Evolutionary conservation across 148 eudicot genomes (phyloP), one percentile per base, ranked within the genome.

Genomic region (Oxyria digyna): DNA sequence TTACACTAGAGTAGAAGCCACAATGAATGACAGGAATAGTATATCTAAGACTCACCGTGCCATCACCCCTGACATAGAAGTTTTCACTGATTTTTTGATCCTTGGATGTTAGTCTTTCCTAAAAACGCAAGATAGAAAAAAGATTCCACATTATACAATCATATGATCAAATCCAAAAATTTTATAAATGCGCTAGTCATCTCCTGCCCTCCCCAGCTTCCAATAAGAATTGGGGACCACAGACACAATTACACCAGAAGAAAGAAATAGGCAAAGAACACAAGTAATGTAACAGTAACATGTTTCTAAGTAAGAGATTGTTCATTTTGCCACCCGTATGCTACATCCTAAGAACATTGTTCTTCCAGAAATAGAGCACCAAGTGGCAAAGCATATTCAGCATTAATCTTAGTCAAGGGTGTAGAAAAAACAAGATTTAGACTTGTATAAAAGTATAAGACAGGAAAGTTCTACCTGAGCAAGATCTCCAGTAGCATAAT

Each of bases 401-500:
- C 65, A 59, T 59, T 59, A 59, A 14, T 6, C 18, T 59, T 59
- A 59, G 7, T 26, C 27, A 27, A 27, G 20, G 65, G 20, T 29
- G 37, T 29, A 59, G 15, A 27, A 59, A 46, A 5, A 14, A 4
- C n/a, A 13, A 52, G 62, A 52, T 15, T 59, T 38, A 59, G 32
- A 55, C 18, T 26, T 55, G 33, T 10, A 27, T 59, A 13, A 2
- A 29, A 59, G 31, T 27, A 13, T 31, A 27, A 5, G 65, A 59
- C 14, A 15, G 37, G 65, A 31, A 59, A 8, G 10, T 29, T 55
- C 42, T 80, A 94, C 99, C 99, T 94, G 99, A 81, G 99, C 99
- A 78, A 94, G 99, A 84, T 94, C 99, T 49, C 99, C 99, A 62
- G 89, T 87, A 66, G 99, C 99, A 79, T 94, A 94, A 72, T 94